A percentile compares a stretch with the other conserved stretches of the same genome.
phyloP scores from a whole-genome alignment of 2,329 filamentous ascomycete species.

The Myrmaecium sp. region DNA sequence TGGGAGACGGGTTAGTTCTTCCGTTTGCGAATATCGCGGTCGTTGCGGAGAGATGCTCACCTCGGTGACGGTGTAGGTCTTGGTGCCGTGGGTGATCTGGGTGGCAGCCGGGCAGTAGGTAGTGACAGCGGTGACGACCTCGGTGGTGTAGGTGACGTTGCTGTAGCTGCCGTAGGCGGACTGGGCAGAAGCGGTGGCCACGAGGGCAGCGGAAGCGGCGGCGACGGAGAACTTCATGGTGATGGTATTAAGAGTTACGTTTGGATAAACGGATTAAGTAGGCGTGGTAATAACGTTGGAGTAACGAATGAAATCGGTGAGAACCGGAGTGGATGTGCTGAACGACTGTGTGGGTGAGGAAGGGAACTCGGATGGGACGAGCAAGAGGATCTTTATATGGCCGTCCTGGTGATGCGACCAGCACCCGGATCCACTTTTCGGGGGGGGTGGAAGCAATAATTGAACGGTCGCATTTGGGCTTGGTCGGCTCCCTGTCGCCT shows the following conservation, averaged over 20 bases:
- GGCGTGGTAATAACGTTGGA: slow-evolving; percentile 7
- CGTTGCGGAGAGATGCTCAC: neutral
- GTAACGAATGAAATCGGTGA: slow-evolving; percentile 25
- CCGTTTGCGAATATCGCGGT: neutral
- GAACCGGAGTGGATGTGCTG: slow-evolving; percentile 15
- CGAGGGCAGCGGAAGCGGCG: slow-evolving; percentile 14
- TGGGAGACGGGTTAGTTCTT: neutral
- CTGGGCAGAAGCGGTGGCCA: slow-evolving; percentile 12
- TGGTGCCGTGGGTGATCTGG: slow-evolving; percentile 11
- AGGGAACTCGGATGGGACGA: too few species aligned
- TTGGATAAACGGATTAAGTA: slow-evolving; percentile 12
- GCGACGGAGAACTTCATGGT: slow-evolving; percentile 22
- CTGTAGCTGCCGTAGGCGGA: slow-evolving; percentile 7
- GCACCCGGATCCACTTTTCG: too few species aligned
- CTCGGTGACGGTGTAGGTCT: slow-evolving; percentile 17
- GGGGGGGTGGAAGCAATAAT: too few species aligned
- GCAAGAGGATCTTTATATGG: neutral
- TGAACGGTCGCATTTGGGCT: too few species aligned
- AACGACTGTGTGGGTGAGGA: slow-evolving; percentile 20
- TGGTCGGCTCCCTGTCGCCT: too few species aligned
- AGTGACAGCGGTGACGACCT: slow-evolving; percentile 11
- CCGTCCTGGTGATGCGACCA: too few species aligned
- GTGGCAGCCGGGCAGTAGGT: slow-evolving; percentile 13
- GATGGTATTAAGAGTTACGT: slow-evolving; percentile 17
- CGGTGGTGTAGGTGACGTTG: slow-evolving; percentile 12